Conservation (phyloP, 139 green algal species). For the Pseudopediastrum boryanum region DNA sequence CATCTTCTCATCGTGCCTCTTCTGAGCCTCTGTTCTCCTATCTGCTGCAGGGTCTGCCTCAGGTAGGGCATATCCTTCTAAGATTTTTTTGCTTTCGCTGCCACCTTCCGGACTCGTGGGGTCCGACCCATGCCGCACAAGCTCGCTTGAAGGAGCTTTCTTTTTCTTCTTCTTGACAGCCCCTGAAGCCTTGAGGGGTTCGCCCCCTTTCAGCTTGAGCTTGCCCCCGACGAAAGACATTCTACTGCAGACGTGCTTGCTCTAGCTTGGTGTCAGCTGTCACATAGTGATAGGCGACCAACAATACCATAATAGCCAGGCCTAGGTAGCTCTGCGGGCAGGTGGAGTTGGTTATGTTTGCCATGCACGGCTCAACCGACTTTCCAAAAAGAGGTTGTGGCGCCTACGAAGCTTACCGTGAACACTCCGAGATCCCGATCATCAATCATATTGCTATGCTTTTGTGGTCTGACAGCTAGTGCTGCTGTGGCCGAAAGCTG, state of each 20-base stretch:
- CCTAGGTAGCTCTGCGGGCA: conserved; percentile 72
- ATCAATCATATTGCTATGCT: conserved; percentile 67
- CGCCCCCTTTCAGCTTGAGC: conserved; percentile 89
- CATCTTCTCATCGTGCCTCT: conserved; percentile 62
- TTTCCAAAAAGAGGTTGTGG: background rate
- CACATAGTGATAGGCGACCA: conserved; percentile 83
- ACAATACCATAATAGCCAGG: conserved; percentile 70
- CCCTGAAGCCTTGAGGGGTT: conserved; percentile 37
- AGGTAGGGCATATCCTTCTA: conserved; percentile 57
- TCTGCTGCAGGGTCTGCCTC: conserved; percentile 50
- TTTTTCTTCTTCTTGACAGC: conserved; percentile 11
- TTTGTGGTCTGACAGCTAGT: too few relatives aligned
- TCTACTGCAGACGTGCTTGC: conserved; percentile 13
- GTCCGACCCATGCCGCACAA: too few relatives aligned
- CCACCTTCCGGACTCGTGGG: too few relatives aligned
- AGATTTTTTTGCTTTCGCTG: too few relatives aligned
- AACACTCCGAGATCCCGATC: conserved; percentile 69
- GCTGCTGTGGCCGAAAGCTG: too few relatives aligned
- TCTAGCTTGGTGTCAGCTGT: conserved; percentile 33
- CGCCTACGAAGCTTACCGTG: conserved; percentile 41
- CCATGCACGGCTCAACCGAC: too few relatives aligned
- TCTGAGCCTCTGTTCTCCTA: conserved; percentile 83
- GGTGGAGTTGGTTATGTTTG: too few relatives aligned
- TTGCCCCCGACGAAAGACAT: conserved; percentile 81
- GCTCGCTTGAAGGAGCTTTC: too few relatives aligned